Conservation (phyloP, 768 basidiomycete genomes). For the Boletus reticuloceps region DNA sequence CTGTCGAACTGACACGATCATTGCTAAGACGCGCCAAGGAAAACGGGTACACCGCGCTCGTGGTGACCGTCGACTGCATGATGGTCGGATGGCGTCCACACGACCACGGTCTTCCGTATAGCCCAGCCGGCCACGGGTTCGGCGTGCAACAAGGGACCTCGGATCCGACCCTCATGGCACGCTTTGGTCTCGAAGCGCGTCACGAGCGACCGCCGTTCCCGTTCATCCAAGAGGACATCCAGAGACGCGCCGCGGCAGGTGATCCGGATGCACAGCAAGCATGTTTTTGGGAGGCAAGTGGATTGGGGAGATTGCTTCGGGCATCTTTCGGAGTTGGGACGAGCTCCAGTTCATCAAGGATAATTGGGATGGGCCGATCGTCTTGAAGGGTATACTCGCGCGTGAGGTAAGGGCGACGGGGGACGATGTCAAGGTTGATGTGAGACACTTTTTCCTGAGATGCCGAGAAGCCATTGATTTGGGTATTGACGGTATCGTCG, state of each 20-base stretch:
- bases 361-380: constrained; percentile 48
- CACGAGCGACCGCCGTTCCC: constrained; percentile 34
- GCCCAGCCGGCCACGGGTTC: constrained; percentile 35
- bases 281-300: constrained; percentile 37
- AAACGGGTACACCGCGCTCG: constrained; percentile 40
- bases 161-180: constrained; percentile 48
- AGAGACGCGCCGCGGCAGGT: constrained; percentile 24
- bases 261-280: constrained; percentile 30
- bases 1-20: constrained; percentile 38
- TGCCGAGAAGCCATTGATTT: constrained; percentile 56
- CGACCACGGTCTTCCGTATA: constrained; percentile 40
- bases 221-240: constrained; percentile 31
- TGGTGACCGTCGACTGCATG: constrained; percentile 46
- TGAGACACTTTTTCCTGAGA: constrained; percentile 18
- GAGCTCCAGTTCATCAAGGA: constrained; percentile 42
- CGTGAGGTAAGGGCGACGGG: constrained; percentile 6
- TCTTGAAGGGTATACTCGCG: constrained; percentile 45
- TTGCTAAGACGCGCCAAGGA: constrained; percentile 42
- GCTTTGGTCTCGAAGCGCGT: constrained; percentile 28
- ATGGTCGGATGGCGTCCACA: constrained; percentile 44
- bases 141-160: constrained; percentile 41
- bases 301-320: constrained; percentile 38
- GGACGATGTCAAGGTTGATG: background rate
- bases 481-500: constrained; percentile 70
- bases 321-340: constrained; percentile 43